A percentile compares a stretch with the other conserved stretches of the same genome.
Evolutionary conservation across 148 eudicot genomes (phyloP).

Genomic region (Cornus suecica): DNA sequence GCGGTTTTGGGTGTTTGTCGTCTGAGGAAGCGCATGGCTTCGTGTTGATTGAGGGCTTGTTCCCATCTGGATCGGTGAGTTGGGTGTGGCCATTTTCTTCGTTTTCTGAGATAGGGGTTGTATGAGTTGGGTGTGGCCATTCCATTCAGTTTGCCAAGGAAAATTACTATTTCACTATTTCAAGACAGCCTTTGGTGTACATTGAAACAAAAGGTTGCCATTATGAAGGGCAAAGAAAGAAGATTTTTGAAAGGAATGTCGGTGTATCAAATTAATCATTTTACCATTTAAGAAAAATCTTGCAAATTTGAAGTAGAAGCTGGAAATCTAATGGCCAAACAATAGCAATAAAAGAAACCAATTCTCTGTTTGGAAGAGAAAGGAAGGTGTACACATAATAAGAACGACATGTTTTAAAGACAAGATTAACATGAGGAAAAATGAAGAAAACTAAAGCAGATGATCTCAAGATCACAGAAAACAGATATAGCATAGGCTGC

Average conservation of each 20-base stretch:
- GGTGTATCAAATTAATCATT: not conserved
- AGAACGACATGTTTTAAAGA: not conserved
- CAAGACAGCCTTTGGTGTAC: not conserved
- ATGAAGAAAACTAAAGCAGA: not conserved
- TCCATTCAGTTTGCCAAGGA: not conserved
- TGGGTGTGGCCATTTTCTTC: conserved; percentile 44
- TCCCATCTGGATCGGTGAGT: conserved; percentile 42
- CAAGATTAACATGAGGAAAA: not conserved
- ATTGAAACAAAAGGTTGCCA: not conserved
- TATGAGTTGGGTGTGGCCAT: no score
- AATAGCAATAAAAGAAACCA: not conserved
- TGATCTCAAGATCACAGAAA: not conserved
- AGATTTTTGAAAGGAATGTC: not conserved
- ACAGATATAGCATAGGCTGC: conserved; percentile 2
- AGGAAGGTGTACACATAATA: no score
- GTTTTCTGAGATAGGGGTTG: conserved; percentile 33
- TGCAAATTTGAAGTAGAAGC: not conserved
- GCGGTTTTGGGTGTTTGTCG: conserved; percentile 2
- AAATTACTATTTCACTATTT: not conserved
- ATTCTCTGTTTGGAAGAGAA: not conserved
- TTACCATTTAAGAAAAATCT: not conserved
- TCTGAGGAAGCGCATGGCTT: conserved; percentile 43
- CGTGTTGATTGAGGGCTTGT: conserved; percentile 29
- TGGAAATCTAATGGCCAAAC: not conserved
- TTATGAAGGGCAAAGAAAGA: not conserved